A percentile compares a stretch with the other conserved stretches of the same genome.
phyloP scores from a whole-genome alignment of 148 eudicot species.

The Gaultheria prostrata region DNA sequence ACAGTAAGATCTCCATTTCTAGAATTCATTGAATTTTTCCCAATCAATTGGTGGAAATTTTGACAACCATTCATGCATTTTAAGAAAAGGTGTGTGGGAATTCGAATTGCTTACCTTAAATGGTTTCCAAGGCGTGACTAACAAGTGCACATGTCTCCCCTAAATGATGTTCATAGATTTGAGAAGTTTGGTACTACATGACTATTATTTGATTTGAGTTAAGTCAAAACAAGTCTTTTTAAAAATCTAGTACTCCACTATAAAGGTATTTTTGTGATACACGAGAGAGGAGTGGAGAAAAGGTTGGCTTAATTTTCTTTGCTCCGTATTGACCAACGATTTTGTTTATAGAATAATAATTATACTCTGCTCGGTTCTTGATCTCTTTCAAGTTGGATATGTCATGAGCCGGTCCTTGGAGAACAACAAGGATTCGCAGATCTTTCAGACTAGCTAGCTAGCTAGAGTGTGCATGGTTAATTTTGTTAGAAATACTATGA shows the following conservation, averaged over 20 bases:
- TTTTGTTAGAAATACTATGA: too few species aligned
- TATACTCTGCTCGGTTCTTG: neutral
- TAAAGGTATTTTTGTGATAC: neutral
- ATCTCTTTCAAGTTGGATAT: neutral
- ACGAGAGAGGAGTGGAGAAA: neutral
- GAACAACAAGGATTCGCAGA: neutral
- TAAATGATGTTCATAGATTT: neutral
- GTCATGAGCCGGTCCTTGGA: neutral
- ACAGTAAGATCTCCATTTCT: neutral
- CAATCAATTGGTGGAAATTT: too few species aligned
- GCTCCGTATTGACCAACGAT: neutral
- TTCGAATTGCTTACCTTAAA: neutral
- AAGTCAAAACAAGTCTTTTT: neutral
- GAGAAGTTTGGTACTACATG: neutral
- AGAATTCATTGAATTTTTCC: too few species aligned
- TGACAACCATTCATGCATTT: too few species aligned
- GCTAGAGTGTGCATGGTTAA: too few species aligned
- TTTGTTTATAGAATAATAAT: neutral
- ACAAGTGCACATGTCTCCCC: neutral
- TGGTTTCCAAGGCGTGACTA: neutral
- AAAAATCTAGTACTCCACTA: neutral
- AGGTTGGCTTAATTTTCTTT: neutral
- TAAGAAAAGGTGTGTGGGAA: too few species aligned
- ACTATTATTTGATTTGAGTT: too few species aligned
- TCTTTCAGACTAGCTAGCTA: neutral